Base-by-base conservation (phyloP, 805 yeast genomes). In the Metschnikowia dekortorum region DNA sequence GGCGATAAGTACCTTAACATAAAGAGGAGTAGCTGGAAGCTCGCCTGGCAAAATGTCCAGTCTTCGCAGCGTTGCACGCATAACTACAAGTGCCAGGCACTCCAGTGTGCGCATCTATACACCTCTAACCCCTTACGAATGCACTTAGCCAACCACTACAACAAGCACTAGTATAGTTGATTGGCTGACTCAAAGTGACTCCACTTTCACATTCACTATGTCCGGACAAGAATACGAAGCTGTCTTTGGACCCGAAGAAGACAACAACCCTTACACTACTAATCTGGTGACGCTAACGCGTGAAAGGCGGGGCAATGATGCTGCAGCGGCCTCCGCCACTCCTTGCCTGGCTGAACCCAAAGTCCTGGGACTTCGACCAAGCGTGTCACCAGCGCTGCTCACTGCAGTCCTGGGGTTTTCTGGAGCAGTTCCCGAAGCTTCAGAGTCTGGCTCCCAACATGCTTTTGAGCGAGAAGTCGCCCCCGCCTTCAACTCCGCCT, bases 191-290 rank as follows among this genome's bases (percentile, higher is more conserved):
- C 45, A 33, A n/a, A 30, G 38, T 30, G 38, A 32, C 26, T 33
- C 7, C 26, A 33, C 8, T 42, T 14, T 9, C 36, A n/a, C 14
- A 16, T 32, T 10, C 14, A 13, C 22, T 26, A 42, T 42, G 45
- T 8, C 45, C 10, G 38, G 34, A 14, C 38, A 18, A 42, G 30
- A 42, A 31, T 28, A 16, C 30, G 37, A 42, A 11, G 52, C 45
- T 8, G 39, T 58, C 28, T 60, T 52, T 42, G 57, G 50, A 22
- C 52, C 57, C 18, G 72, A 66, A 34, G 74, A 70, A 52, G 76
- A 71, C 52, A 72, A 72, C 57, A 71, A 68, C 52, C 76, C 45
- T 22, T 42, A 42, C 34, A 42, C 32, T 9, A 26, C 45, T 33
- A 38, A 42, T 22, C 45, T 42, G 45, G 45, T 33, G 16, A 42